These are phyloP conservation scores for Fonsecaea multimorphosa DNA, from an alignment of 2,329 filamentous ascomycete species.

Conservation along the genomic window DNA sequence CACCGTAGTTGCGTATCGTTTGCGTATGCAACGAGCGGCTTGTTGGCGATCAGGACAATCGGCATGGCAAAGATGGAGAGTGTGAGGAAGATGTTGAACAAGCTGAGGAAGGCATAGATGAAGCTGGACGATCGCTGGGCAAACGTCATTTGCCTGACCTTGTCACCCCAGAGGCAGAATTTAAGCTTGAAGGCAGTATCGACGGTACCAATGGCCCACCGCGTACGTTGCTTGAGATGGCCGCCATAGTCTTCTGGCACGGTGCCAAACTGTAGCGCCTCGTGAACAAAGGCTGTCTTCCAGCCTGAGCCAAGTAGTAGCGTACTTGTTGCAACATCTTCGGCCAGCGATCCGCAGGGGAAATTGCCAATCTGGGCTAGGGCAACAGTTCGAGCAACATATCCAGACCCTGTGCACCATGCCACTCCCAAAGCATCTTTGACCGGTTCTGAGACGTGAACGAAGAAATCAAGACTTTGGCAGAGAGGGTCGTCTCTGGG, in stretches of 20 bases:
- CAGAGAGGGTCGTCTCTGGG: constrained; percentile 41
- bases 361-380: constrained; percentile 43
- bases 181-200: constrained; percentile 66
- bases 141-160: constrained; percentile 60
- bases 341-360: constrained; percentile 44
- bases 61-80: constrained; percentile 65
- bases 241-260: constrained; percentile 47
- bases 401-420: constrained; percentile 45
- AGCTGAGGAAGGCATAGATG: constrained; percentile 61
- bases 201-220: constrained; percentile 56
- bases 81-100: constrained; percentile 63
- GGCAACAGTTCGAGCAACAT: constrained; percentile 41
- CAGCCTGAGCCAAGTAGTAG: constrained; percentile 43
- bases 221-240: constrained; percentile 48
- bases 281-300: constrained; percentile 42
- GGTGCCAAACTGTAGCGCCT: constrained; percentile 42
- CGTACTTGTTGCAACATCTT: constrained; percentile 43
- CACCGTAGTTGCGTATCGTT: constrained; percentile 62
- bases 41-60: constrained; percentile 63
- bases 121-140: constrained; percentile 66
- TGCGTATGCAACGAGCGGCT: constrained; percentile 63
- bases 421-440: constrained; percentile 43
- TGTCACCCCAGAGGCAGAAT: constrained; percentile 63
- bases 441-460: constrained; percentile 41
- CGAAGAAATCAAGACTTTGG: constrained; percentile 43